These are phyloP conservation scores for Fonsecaea pedrosoi DNA, from an alignment of 2,329 filamentous ascomycete genomes.

Conservation along the genomic window DNA sequence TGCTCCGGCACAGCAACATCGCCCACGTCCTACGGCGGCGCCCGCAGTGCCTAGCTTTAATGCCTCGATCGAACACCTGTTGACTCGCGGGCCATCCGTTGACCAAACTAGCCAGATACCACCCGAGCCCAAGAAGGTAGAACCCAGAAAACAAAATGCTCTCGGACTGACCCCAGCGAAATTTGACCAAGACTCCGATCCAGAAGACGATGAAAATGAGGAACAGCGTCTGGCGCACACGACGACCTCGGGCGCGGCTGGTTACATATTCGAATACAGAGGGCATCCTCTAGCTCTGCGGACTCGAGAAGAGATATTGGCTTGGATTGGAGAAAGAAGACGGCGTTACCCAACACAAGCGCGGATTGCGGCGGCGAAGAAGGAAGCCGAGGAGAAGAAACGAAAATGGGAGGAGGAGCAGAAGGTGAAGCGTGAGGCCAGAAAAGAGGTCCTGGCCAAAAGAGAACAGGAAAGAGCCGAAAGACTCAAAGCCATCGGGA, in stretches of 20 bases:
- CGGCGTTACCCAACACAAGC: conserved; percentile 80
- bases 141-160: conserved; percentile 52
- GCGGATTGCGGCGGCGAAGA: conserved; percentile 58
- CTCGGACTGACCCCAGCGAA: conserved; percentile 56
- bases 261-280: conserved; percentile 61
- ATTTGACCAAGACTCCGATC: conserved; percentile 55
- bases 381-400: conserved; percentile 61
- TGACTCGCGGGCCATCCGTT: conserved; percentile 30
- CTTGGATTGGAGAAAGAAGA: conserved; percentile 81
- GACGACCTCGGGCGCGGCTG: conserved; percentile 38
- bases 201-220: conserved; percentile 50
- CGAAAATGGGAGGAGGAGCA: conserved; percentile 70
- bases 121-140: conserved; percentile 42
- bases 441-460: conserved; percentile 47
- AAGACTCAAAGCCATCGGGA: conserved; percentile 15
- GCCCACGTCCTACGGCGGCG: conserved; percentile 34
- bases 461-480: conserved; percentile 38
- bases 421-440: conserved; percentile 47
- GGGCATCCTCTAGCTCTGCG: conserved; percentile 62
- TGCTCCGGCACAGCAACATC: conserved; percentile 15
- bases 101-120: conserved; percentile 35
- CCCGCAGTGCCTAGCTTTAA: conserved; percentile 41
- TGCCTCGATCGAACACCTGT: conserved; percentile 34
- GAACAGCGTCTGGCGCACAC: conserved; percentile 49
- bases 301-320: conserved; percentile 70